phyloP scores from a whole-genome alignment of 192 early-diverging fungal species.

The Chytriomyces sp. region DNA sequence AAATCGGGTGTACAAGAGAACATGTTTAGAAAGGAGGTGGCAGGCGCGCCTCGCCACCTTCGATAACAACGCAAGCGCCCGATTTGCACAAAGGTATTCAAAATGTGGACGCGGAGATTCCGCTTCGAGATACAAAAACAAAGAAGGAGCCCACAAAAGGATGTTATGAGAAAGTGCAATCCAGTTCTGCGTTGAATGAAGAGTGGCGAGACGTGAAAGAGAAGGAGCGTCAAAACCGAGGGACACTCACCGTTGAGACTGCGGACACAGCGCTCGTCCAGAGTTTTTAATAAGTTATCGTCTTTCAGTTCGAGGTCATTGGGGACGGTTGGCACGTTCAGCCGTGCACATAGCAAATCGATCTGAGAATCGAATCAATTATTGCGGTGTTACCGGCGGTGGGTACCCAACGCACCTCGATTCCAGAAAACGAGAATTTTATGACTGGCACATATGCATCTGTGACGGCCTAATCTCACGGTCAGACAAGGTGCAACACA shows the following conservation, averaged over 20 bases:
- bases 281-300: slow-evolving; percentile 78
- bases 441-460: slow-evolving; percentile 96
- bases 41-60: no score
- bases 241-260: slow-evolving; percentile 76
- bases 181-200: no score
- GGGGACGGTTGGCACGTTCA: slow-evolving; percentile 74
- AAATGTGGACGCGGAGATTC: no score
- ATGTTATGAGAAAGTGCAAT: no score
- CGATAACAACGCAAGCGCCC: no score
- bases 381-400: no score
- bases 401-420: no score
- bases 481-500: neutral
- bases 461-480: slow-evolving; percentile 60
- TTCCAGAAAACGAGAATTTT: slow-evolving; percentile 88
- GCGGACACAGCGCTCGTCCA: slow-evolving; percentile 86
- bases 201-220: neutral
- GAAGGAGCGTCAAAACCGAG: neutral
- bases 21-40: no score
- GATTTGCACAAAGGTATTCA: no score
- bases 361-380: slow-evolving; percentile 55
- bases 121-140: no score
- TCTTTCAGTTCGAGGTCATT: slow-evolving; percentile 86
- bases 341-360: slow-evolving; percentile 89
- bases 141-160: no score
- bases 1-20: no score